Percentiles rank a stretch among this genome's conserved stretches.
Conservation (phyloP, 345 rosid species). For the Populus tremula region DNA sequence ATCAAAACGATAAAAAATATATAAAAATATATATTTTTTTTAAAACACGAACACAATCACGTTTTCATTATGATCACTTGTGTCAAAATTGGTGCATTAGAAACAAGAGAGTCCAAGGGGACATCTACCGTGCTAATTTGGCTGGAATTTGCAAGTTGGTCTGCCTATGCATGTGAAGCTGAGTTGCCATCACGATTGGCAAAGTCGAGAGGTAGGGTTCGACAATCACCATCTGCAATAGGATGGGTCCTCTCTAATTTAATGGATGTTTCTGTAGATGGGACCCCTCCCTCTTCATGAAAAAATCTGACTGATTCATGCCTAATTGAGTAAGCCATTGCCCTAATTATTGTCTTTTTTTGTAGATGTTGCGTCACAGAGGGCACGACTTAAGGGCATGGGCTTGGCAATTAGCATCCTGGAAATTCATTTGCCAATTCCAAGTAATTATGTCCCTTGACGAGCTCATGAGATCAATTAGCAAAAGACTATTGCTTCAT, state of each 20-base stretch:
- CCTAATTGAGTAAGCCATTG: neutral
- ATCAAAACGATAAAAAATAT: too few species aligned
- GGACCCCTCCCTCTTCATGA: too few species aligned
- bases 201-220: neutral
- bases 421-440: neutral
- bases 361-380: neutral
- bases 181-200: neutral
- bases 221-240: neutral
- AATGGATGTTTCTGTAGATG: neutral
- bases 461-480: too few species aligned
- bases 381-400: too few species aligned
- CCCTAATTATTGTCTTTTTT: neutral
- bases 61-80: neutral
- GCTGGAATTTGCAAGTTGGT: neutral
- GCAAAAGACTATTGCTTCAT: too few species aligned
- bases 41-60: too few species aligned
- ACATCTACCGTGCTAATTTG: neutral
- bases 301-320: too few species aligned
- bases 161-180: slow-evolving; percentile 1
- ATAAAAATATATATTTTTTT: too few species aligned
- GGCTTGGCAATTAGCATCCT: neutral
- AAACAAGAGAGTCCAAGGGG: neutral
- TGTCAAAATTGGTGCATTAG: neutral
- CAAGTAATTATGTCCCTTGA: too few species aligned
- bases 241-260: neutral